Conservation (phyloP, 768 basidiomycete species). For the Boletus eberwhitei region DNA sequence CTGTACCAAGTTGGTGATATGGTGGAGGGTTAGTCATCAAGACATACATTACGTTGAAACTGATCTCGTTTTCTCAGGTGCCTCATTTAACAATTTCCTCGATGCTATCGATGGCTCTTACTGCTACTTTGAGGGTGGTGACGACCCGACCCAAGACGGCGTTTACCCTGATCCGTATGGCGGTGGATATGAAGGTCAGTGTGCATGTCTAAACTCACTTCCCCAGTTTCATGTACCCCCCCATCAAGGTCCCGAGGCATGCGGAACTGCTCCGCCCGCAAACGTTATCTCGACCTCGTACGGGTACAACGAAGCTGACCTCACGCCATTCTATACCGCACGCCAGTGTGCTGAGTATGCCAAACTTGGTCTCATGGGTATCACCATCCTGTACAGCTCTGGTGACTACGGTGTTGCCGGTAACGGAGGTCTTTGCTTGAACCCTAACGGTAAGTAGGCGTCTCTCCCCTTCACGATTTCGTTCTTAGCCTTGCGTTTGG, state of each 20-base stretch:
- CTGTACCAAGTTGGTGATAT: slow-evolving; percentile 32
- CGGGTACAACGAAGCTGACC: slow-evolving; percentile 34
- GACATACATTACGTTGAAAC: background rate
- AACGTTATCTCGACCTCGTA: slow-evolving; percentile 44
- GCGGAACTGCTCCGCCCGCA: slow-evolving; percentile 35
- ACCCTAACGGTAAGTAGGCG: slow-evolving; percentile 21
- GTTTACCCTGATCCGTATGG: slow-evolving; percentile 22
- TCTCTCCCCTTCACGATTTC: background rate
- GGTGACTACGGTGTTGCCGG: slow-evolving; percentile 48
- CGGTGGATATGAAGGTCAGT: slow-evolving; percentile 24
- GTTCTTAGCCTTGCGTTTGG: background rate
- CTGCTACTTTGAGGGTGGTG: slow-evolving; percentile 35
- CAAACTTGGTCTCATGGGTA: slow-evolving; percentile 41
- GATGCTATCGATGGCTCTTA: slow-evolving; percentile 35
- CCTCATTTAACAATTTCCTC: slow-evolving; percentile 35
- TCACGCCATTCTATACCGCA: slow-evolving; percentile 34
- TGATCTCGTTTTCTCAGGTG: slow-evolving; percentile 9
- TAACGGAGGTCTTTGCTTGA: slow-evolving; percentile 29
- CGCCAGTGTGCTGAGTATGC: slow-evolving; percentile 47
- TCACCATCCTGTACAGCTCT: slow-evolving; percentile 42
- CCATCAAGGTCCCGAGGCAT: slow-evolving; percentile 30
- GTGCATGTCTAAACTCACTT: background rate
- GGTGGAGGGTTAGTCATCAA: slow-evolving; percentile 18
- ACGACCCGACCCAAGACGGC: slow-evolving; percentile 29
- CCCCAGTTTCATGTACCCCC: background rate